Base-by-base conservation (phyloP, 2,329 filamentous ascomycete genomes). In the Dactylellina haptotyla region DNA sequence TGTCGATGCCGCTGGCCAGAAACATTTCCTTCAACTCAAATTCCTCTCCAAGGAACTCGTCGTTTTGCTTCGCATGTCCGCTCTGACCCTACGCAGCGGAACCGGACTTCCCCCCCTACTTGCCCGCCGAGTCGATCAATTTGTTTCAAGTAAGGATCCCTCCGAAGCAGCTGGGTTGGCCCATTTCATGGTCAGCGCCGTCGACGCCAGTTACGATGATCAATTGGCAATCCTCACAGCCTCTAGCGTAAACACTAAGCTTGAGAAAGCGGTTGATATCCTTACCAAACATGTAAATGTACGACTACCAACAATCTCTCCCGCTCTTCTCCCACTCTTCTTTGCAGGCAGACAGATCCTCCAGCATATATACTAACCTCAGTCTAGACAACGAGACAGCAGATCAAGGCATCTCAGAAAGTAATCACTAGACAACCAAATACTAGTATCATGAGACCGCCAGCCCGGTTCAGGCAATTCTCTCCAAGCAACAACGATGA, bases 101-200 rank as follows among this genome's bases (percentile, higher is more conserved):
- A 85, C 87, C 0, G 85, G 86, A 2, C 83, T 98, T 14, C 93
- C 93, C 2, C 93, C 94, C 0, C 83, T 94, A n/a, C 85, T 98
- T 58, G 92, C 92, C 0, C 88, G 93, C 56, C 88, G 93, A 58
- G 87, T 99, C 45, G 93, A 98, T 79, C 83, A 93, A 59, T 95
- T 92, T 81, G 97, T 99, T 75, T 86, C 88, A 30, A 88, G 90
- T 80, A 96, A 95, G 79, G 89, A 92, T 70, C 80, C 95, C 56
- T 84, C 87, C 43, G 93, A 98, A 77, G 93, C 93, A 0, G 94
- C 94, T 1, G 83, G 88, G 6, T 85, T 99, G 8, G 94, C 95
- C 4, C 95, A 99, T 80, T 98, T 98, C 80, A 97, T 99, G 92
- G 90, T 92, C 39, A 96, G 97, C 79, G 87, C 98, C 23, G 87